Conservation (phyloP, 2,329 filamentous ascomycete genomes). For the Beauveria scarabaeidicola region DNA sequence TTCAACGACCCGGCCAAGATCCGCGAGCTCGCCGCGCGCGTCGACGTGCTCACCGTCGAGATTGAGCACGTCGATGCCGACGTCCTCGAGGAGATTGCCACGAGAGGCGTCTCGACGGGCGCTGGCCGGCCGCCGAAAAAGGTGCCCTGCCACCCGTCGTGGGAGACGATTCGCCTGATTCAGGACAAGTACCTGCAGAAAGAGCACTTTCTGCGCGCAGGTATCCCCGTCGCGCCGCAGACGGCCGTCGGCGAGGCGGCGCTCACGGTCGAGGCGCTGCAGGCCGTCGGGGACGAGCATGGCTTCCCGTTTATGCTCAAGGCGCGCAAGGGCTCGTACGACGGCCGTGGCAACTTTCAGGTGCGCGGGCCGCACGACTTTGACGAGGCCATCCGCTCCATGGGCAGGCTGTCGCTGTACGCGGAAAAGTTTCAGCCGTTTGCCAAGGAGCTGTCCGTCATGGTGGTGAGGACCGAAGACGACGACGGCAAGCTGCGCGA, state of each 20-base stretch:
- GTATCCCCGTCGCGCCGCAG: conserved; percentile 66
- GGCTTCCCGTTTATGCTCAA: conserved; percentile 91
- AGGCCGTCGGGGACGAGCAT: conserved; percentile 52
- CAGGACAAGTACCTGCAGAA: conserved; percentile 94
- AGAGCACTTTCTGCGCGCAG: conserved; percentile 59
- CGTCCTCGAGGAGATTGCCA: conserved; percentile 73
- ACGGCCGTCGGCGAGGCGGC: conserved; percentile 49
- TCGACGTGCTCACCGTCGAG: conserved; percentile 82
- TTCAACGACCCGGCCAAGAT: conserved; percentile 80
- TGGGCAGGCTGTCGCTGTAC: conserved; percentile 68
- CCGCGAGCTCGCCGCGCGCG: conserved; percentile 63
- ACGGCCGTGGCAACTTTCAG: conserved; percentile 66
- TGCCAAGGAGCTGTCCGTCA: conserved; percentile 79
- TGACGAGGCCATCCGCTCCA: conserved; percentile 56
- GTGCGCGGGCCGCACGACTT: conserved; percentile 37
- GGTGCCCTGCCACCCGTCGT: conserved; percentile 68
- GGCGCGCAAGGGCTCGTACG: conserved; percentile 81
- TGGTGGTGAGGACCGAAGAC: conserved; percentile 86
- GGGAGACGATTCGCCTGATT: conserved; percentile 78
- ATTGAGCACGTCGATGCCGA: conserved; percentile 94
- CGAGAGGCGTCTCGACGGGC: conserved; percentile 49
- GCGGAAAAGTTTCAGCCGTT: conserved; percentile 88
- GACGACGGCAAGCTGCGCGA: conserved; percentile 38
- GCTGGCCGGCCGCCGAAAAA: conserved; percentile 31
- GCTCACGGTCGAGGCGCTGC: conserved; percentile 52